These are phyloP conservation scores for Tardiomyces digboiensis DNA, from an alignment of 1,139 yeast species.

Conservation along the genomic window DNA sequence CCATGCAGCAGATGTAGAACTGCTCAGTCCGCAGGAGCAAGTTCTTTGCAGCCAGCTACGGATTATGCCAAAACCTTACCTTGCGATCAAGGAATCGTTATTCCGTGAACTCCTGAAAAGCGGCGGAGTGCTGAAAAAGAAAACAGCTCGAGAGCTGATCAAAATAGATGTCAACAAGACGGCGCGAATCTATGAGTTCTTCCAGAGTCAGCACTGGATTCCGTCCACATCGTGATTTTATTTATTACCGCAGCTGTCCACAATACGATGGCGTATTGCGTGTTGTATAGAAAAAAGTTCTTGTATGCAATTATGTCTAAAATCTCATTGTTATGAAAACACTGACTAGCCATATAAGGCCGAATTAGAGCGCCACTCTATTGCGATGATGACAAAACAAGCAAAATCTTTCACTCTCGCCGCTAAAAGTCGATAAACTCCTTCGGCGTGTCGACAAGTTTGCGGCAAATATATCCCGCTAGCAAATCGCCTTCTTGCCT, in stretches of 20 bases:
- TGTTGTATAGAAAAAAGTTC: too few species aligned
- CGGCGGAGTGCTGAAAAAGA: slow-evolving; percentile 75
- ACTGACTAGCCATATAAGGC: too few species aligned
- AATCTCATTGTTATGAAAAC: too few species aligned
- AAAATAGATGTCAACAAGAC: slow-evolving; percentile 86
- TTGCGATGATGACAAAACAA: too few species aligned
- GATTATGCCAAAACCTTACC: slow-evolving; percentile 85
- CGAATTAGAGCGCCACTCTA: too few species aligned
- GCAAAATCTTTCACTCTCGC: too few species aligned
- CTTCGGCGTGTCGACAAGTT: not conserved
- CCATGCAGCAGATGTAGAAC: slow-evolving; percentile 73
- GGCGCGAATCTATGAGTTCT: slow-evolving; percentile 82
- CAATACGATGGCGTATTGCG: too few species aligned
- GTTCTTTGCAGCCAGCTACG: slow-evolving; percentile 75
- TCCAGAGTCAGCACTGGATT: slow-evolving; percentile 86
- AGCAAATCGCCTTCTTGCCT: not conserved
- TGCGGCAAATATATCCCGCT: not conserved
- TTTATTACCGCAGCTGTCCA: slow-evolving; percentile 2
- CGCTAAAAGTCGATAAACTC: too few species aligned
- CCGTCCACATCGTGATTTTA: slow-evolving; percentile 5
- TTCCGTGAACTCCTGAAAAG: slow-evolving; percentile 81
- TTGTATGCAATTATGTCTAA: too few species aligned
- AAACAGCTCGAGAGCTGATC: slow-evolving; percentile 71
- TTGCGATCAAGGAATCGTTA: slow-evolving; percentile 86
- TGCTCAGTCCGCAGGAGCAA: slow-evolving; percentile 79